phyloP scores from a whole-genome alignment of 2,329 filamentous ascomycete genomes.

The Moelleriella libera region DNA sequence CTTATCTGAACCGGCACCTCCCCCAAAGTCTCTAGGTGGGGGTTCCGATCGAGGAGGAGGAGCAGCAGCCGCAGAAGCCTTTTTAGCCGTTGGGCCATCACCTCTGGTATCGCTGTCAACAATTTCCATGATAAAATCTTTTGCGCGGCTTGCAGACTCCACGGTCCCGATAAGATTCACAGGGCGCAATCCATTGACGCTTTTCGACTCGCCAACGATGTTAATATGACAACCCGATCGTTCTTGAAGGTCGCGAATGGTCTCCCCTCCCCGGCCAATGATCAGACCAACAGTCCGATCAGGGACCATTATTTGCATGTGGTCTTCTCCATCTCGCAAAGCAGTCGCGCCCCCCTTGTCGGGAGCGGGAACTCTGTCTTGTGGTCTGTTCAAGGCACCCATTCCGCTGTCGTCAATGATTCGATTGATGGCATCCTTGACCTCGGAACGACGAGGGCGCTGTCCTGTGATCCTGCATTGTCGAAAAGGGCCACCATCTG shows the following conservation, averaged over 20 bases:
- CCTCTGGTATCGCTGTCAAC: slow-evolving; percentile 77
- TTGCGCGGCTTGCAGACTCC: slow-evolving; percentile 61
- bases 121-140: slow-evolving; percentile 84
- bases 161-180: slow-evolving; percentile 79
- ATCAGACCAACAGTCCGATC: slow-evolving; percentile 87
- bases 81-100: slow-evolving; percentile 22
- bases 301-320: slow-evolving; percentile 86
- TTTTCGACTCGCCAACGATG: slow-evolving; percentile 87
- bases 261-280: slow-evolving; percentile 86
- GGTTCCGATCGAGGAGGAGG: slow-evolving; percentile 14
- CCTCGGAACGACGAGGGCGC: slow-evolving; percentile 56
- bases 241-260: slow-evolving; percentile 84
- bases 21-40: slow-evolving; percentile 18
- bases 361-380: slow-evolving; percentile 25
- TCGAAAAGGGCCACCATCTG: slow-evolving; percentile 58
- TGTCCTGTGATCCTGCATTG: slow-evolving; percentile 78
- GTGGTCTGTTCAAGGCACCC: slow-evolving; percentile 31
- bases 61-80: slow-evolving; percentile 9
- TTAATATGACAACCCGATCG: slow-evolving; percentile 90
- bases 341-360: slow-evolving; percentile 25
- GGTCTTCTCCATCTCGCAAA: slow-evolving; percentile 67
- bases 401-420: slow-evolving; percentile 68
- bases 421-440: slow-evolving; percentile 69
- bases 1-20: slow-evolving; percentile 39
- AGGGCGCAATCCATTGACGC: slow-evolving; percentile 74